Conservation (phyloP, 2,329 filamentous ascomycete species). For the Penicillium sp. region DNA sequence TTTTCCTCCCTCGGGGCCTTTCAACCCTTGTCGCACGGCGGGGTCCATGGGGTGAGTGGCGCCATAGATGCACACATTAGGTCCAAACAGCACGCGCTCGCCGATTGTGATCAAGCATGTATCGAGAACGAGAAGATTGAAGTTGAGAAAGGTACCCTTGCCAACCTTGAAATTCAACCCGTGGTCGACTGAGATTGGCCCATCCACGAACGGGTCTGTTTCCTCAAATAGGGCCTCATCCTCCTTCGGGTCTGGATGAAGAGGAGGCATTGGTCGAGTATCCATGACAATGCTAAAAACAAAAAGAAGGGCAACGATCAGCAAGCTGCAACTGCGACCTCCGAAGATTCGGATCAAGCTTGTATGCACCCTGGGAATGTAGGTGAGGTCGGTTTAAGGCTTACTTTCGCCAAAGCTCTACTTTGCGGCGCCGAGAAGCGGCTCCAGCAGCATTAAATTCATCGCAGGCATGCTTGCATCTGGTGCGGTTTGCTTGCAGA, state of each 20-base stretch:
- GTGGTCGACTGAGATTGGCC: constrained; percentile 67
- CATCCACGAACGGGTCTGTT: constrained; percentile 60
- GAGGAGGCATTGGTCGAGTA: constrained; percentile 28
- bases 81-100: constrained; percentile 57
- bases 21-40: constrained; percentile 44
- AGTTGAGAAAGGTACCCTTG: constrained; percentile 48
- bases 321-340: not conserved
- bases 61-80: constrained; percentile 57
- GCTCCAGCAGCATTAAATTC: constrained; percentile 30
- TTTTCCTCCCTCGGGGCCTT: constrained; percentile 55
- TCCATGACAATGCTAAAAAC: constrained; percentile 27
- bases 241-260: constrained; percentile 20
- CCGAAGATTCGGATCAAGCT: no score
- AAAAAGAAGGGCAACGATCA: not conserved
- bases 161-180: constrained; percentile 68
- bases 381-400: not conserved
- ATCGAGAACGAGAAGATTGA: constrained; percentile 62
- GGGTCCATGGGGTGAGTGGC: constrained; percentile 59
- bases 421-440: constrained; percentile 27
- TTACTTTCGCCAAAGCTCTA: constrained; percentile 33
- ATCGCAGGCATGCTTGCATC: constrained; percentile 32
- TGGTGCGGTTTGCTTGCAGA: constrained; percentile 31
- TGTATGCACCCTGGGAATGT: not conserved
- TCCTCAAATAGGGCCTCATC: constrained; percentile 29
- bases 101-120: constrained; percentile 59